Conservation (phyloP, 352 stramenopile species). For the Globisporangium sylvaticum region DNA sequence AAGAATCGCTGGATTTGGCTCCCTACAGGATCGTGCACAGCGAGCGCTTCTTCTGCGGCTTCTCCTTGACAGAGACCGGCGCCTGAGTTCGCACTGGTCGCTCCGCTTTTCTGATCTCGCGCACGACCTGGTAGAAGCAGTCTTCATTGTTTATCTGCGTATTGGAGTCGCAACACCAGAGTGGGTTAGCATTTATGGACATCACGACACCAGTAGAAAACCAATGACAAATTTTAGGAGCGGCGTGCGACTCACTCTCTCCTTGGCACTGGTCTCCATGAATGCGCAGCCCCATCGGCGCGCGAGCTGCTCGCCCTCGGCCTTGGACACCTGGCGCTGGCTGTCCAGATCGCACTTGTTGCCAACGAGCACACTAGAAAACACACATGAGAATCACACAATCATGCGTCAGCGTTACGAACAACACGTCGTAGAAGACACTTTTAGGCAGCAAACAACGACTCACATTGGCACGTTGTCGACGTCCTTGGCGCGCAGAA, state of each 20-base stretch:
- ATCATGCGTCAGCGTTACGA: background rate
- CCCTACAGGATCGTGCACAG: slow-evolving; percentile 49
- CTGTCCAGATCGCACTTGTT: slow-evolving; percentile 87
- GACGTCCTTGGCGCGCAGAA: slow-evolving; percentile 86
- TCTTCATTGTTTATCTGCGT: slow-evolving; percentile 85
- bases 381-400: background rate
- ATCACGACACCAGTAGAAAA: too few species aligned
- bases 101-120: slow-evolving; percentile 82
- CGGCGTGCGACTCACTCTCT: slow-evolving; percentile 46
- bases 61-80: slow-evolving; percentile 37
- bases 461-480: slow-evolving; percentile 79
- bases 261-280: slow-evolving; percentile 88
- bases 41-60: slow-evolving; percentile 55
- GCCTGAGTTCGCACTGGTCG: slow-evolving; percentile 45
- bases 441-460: background rate
- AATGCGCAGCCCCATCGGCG: slow-evolving; percentile 79
- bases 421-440: background rate
- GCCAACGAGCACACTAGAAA: slow-evolving; percentile 69
- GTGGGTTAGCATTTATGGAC: background rate
- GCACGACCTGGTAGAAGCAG: slow-evolving; percentile 88
- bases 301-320: slow-evolving; percentile 64
- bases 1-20: too few species aligned
- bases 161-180: background rate
- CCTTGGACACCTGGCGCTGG: slow-evolving; percentile 65
- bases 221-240: too few species aligned